phyloP scores from a whole-genome alignment of 805 yeast species.

The Huiozyma naganishii region DNA sequence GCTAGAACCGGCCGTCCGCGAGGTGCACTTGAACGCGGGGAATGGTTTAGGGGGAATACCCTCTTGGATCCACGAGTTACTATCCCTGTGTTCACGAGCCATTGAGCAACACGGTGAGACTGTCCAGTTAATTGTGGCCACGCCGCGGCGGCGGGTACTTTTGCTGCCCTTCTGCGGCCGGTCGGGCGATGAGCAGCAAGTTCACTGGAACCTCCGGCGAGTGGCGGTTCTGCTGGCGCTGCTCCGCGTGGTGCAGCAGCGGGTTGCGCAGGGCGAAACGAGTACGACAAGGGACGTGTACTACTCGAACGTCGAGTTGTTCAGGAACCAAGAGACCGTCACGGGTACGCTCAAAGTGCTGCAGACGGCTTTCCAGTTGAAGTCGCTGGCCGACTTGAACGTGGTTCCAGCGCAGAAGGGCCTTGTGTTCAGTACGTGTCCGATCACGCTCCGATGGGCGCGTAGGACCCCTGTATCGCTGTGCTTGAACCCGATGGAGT shows the following conservation, averaged over 20 bases:
- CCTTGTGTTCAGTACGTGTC: slow-evolving; percentile 27
- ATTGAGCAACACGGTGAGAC: slow-evolving; percentile 15
- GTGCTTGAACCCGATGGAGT: slow-evolving; percentile 4
- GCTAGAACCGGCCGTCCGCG: too few species aligned
- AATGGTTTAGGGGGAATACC: too few species aligned
- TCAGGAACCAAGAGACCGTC: slow-evolving; percentile 34
- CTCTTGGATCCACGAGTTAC: not conserved
- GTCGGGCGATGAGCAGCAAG: not conserved
- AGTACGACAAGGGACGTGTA: slow-evolving; percentile 42
- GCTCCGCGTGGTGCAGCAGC: slow-evolving; percentile 8
- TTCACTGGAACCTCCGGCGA: not conserved
- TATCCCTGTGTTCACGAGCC: slow-evolving; percentile 11
- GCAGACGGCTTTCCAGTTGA: slow-evolving; percentile 29
- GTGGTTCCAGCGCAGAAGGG: slow-evolving; percentile 58
- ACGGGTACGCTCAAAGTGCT: slow-evolving; percentile 31
- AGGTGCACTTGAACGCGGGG: too few species aligned
- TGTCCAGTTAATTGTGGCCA: not conserved
- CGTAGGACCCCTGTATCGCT: not conserved
- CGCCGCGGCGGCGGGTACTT: not conserved
- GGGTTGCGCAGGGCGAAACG: slow-evolving; percentile 1
- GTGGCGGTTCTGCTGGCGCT: slow-evolving; percentile 12
- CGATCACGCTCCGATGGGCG: not conserved
- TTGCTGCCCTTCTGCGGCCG: not conserved
- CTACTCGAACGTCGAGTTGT: slow-evolving; percentile 50
- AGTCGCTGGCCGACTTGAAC: slow-evolving; percentile 30